A percentile compares a stretch with the other conserved stretches of the same genome.
phyloP scores from a whole-genome alignment of 2,329 filamentous ascomycete species.

The Trichoderma atrobrunneum region DNA sequence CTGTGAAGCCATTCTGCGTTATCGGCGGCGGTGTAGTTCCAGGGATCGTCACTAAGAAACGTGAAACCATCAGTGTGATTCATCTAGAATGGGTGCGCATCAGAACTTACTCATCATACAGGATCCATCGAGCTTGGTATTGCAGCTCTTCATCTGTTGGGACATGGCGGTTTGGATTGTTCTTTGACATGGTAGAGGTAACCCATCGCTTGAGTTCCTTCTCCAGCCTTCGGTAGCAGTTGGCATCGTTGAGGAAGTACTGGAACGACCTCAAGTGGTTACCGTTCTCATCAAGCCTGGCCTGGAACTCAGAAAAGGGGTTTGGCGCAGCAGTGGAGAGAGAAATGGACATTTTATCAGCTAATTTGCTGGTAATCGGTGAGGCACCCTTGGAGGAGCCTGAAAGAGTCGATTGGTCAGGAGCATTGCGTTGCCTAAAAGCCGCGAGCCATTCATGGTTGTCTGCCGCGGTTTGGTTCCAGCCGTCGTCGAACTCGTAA shows the following conservation, averaged over 20 bases:
- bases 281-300: slow-evolving; percentile 1
- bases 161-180: slow-evolving; percentile 59
- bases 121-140: slow-evolving; percentile 60
- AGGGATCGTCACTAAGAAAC: slow-evolving; percentile 34
- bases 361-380: not conserved
- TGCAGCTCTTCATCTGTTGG: slow-evolving; percentile 62
- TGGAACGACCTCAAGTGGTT: slow-evolving; percentile 26
- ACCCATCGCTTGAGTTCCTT: slow-evolving; percentile 54
- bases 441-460: slow-evolving; percentile 51
- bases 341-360: not conserved
- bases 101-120: slow-evolving; percentile 57
- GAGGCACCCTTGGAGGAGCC: not conserved
- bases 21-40: slow-evolving; percentile 22
- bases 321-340: not conserved
- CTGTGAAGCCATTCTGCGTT: slow-evolving; percentile 62
- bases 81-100: not conserved
- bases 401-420: slow-evolving; percentile 10
- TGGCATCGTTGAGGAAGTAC: slow-evolving; percentile 57
- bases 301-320: slow-evolving; percentile 5
- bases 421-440: slow-evolving; percentile 49
- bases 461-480: slow-evolving; percentile 63
- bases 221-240: slow-evolving; percentile 57
- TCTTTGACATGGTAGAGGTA: slow-evolving; percentile 52
- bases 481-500: slow-evolving; percentile 60
- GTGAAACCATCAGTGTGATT: not conserved